Conservation (phyloP, 2,329 filamentous ascomycete species). For the Trichoderma pleuroti region DNA sequence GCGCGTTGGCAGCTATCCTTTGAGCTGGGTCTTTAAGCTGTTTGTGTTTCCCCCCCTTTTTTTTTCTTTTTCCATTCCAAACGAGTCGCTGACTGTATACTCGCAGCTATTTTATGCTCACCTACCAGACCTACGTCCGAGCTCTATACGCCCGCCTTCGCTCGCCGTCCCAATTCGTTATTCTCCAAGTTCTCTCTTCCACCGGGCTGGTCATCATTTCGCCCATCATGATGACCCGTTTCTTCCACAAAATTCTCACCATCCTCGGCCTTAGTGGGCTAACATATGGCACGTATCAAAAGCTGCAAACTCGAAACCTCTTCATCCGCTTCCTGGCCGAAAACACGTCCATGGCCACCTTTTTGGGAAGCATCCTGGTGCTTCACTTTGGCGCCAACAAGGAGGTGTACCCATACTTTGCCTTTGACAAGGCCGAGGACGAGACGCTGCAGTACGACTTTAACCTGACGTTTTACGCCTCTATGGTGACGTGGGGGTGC, state of each 20-base stretch:
- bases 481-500: conserved; percentile 63
- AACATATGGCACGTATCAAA: conserved; percentile 61
- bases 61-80: background rate
- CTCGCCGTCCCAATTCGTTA: conserved; percentile 61
- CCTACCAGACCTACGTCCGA: conserved; percentile 68
- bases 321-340: conserved; percentile 66
- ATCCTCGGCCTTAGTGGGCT: conserved; percentile 55
- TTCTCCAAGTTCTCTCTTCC: conserved; percentile 62
- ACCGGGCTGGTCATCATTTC: conserved; percentile 60
- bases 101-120: conserved; percentile 61
- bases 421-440: conserved; percentile 54
- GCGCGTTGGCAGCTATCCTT: conserved; percentile 64
- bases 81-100: background rate
- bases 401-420: conserved; percentile 66
- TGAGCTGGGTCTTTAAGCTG: conserved; percentile 69
- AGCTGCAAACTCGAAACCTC: conserved; percentile 62
- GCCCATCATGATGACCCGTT: conserved; percentile 59
- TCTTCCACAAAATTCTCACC: conserved; percentile 54
- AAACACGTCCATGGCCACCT: conserved; percentile 66
- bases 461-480: conserved; percentile 59
- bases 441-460: conserved; percentile 55
- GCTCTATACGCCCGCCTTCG: conserved; percentile 65
- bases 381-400: conserved; percentile 65
- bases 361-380: conserved; percentile 62
- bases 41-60: conserved; percentile 41